Percentiles rank a stretch among this genome's conserved stretches.
Evolutionary conservation across 345 rosid genomes (phyloP).

Genomic region (Eucalyptus tenuipes): DNA sequence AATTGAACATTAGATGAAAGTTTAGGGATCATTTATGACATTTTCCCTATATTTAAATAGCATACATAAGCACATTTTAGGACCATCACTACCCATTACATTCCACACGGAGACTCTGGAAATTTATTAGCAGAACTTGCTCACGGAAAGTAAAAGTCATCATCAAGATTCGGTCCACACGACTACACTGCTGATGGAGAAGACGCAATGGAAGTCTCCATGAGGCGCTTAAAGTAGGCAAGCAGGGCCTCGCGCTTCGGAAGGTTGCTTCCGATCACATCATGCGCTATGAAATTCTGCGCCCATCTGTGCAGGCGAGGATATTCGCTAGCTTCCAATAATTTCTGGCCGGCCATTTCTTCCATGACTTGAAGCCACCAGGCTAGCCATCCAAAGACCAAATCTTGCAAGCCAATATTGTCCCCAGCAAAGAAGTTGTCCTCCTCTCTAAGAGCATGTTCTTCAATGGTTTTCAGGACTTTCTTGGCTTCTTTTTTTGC

Average conservation of each 20-base stretch:
- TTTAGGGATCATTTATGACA: too few relatives aligned
- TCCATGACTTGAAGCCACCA: background rate
- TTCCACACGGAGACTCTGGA: background rate
- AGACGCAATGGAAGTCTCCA: background rate
- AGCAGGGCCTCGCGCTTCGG: background rate
- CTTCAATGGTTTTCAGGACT: background rate
- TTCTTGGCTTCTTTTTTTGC: background rate
- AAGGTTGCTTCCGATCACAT: background rate
- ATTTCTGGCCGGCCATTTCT: background rate
- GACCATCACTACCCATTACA: background rate
- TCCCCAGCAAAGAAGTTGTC: slow-evolving; percentile 5
- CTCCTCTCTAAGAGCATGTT: slow-evolving; percentile 2
- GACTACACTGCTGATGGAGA: background rate
- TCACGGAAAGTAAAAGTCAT: background rate
- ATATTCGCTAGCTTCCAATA: background rate
- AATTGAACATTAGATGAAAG: too few relatives aligned
- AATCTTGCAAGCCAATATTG: background rate
- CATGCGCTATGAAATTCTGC: background rate
- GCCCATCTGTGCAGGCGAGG: slow-evolving; percentile 1
- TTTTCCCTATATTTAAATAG: too few relatives aligned
- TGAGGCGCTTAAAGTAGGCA: background rate
- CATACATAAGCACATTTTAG: background rate
- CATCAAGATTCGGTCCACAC: background rate
- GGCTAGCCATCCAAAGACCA: background rate
- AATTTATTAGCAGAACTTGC: background rate